phyloP scores from a whole-genome alignment of 169 alveolate species.

The Cyclospora cayetanensis region DNA sequence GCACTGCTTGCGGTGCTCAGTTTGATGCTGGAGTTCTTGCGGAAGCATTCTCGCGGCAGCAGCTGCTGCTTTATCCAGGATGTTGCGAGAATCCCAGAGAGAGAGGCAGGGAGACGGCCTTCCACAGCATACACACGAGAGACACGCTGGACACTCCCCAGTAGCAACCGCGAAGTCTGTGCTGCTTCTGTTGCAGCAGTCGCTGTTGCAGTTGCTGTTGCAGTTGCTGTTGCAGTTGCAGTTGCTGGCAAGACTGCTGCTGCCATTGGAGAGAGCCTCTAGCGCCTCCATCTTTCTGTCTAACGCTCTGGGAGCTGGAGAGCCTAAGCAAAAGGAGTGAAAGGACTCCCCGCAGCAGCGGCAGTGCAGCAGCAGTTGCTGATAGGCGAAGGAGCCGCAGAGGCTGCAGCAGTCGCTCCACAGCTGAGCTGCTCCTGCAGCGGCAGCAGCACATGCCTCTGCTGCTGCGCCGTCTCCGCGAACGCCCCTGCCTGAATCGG shows the following conservation, averaged over 20 bases:
- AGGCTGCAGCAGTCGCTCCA: constrained; percentile 61
- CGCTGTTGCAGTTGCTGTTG: constrained; percentile 17
- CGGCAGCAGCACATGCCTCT: background rate
- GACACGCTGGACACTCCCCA: constrained; percentile 24
- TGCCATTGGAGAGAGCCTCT: constrained; percentile 29
- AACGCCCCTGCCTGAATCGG: background rate
- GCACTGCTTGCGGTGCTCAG: constrained; percentile 22
- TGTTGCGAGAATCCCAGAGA: constrained; percentile 26
- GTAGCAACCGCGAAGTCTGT: background rate
- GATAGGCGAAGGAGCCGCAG: constrained; percentile 59
- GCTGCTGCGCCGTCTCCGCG: background rate
- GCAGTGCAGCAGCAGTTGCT: constrained; percentile 40
- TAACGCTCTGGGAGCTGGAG: constrained; percentile 10
- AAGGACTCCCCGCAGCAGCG: constrained; percentile 62
- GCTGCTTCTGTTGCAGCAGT: too few relatives aligned
- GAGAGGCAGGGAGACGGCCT: background rate
- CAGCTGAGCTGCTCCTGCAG: constrained; percentile 39
- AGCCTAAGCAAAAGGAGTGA: constrained; percentile 37
- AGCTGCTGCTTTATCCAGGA: constrained; percentile 40
- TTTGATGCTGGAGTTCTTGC: background rate
- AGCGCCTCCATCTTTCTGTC: background rate
- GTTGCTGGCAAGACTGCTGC: constrained; percentile 35
- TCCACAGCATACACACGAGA: background rate
- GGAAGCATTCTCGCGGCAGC: constrained; percentile 50
- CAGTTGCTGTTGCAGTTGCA: constrained; percentile 57